These are phyloP conservation scores for Exophiala xenobiotica DNA, from an alignment of 2,329 filamentous ascomycete genomes.

Conservation along the genomic window DNA sequence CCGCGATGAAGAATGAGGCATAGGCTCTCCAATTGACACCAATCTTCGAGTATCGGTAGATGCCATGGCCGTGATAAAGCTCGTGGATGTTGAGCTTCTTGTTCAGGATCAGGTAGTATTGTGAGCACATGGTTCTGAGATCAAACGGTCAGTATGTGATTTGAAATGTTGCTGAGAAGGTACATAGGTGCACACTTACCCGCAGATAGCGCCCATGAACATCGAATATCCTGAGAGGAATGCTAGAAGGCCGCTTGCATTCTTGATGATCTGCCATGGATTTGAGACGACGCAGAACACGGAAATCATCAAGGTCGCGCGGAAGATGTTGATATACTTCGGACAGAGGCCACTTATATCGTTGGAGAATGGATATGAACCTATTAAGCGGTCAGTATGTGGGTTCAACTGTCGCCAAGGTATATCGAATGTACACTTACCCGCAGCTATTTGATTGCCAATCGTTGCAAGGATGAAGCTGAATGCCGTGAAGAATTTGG, in stretches of 20 bases:
- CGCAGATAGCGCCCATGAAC: conserved; percentile 45
- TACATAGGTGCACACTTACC: conserved; percentile 37
- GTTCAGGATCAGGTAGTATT: conserved; percentile 44
- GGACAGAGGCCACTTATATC: conserved; percentile 80
- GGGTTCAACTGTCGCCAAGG: no score
- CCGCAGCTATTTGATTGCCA: conserved; percentile 44
- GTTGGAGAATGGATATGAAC: conserved; percentile 69
- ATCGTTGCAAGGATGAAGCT: conserved; percentile 46
- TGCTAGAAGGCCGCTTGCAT: conserved; percentile 25
- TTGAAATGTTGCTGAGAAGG: no score
- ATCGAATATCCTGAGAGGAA: conserved; percentile 33
- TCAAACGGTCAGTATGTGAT: conserved; percentile 39
- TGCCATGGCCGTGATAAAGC: conserved; percentile 41
- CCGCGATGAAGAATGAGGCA: conserved; percentile 36
- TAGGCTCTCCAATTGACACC: conserved; percentile 40
- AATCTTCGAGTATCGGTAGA: conserved; percentile 41
- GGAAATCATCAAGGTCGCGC: conserved; percentile 60
- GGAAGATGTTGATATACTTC: conserved; percentile 78
- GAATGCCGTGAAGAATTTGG: conserved; percentile 43
- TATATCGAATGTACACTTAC: no score
- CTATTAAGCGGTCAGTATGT: no score
- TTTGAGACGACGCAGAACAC: conserved; percentile 40
- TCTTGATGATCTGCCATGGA: conserved; percentile 36
- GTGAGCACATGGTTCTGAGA: conserved; percentile 30
- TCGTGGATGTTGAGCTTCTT: conserved; percentile 43